Percentiles rank a stretch among this genome's conserved stretches.
These are phyloP conservation scores for Leishmania tropica DNA, from an alignment of 208 protist genomes.

Conservation along the genomic window DNA sequence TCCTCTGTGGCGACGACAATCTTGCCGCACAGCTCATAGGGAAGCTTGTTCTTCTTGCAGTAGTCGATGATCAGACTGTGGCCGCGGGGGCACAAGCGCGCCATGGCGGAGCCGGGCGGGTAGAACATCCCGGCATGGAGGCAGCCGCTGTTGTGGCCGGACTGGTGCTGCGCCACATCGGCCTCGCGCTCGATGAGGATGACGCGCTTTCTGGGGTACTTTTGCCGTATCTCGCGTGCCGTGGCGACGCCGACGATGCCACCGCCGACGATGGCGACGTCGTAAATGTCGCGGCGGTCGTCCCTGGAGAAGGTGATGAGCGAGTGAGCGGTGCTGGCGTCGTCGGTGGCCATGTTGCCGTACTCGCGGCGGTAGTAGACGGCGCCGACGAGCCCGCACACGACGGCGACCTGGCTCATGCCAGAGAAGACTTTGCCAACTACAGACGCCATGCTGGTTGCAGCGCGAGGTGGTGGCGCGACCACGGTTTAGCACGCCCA, in stretches of 20 bases:
- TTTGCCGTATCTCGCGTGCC: constrained; percentile 64
- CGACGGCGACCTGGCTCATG: constrained; percentile 40
- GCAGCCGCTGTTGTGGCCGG: constrained; percentile 90
- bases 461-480: neutral
- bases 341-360: constrained; percentile 38
- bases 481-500: neutral
- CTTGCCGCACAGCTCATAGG: constrained; percentile 87
- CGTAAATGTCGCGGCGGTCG: constrained; percentile 66
- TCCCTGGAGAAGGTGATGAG: constrained; percentile 51
- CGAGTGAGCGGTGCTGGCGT: constrained; percentile 30
- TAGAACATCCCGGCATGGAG: constrained; percentile 95
- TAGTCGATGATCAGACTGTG: constrained; percentile 88
- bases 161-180: constrained; percentile 90
- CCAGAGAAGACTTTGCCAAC: constrained; percentile 29
- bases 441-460: constrained; percentile 2
- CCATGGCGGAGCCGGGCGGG: constrained; percentile 70
- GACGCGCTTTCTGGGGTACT: constrained; percentile 78
- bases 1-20: constrained; percentile 84
- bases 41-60: constrained; percentile 81
- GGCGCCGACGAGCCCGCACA: constrained; percentile 38
- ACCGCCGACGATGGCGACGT: constrained; percentile 88
- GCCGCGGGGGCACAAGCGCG: constrained; percentile 86
- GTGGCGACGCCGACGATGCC: constrained; percentile 89
- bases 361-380: constrained; percentile 62
- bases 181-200: constrained; percentile 88